Conservation (phyloP, 768 basidiomycete genomes). For the Amyloporia xantha region DNA sequence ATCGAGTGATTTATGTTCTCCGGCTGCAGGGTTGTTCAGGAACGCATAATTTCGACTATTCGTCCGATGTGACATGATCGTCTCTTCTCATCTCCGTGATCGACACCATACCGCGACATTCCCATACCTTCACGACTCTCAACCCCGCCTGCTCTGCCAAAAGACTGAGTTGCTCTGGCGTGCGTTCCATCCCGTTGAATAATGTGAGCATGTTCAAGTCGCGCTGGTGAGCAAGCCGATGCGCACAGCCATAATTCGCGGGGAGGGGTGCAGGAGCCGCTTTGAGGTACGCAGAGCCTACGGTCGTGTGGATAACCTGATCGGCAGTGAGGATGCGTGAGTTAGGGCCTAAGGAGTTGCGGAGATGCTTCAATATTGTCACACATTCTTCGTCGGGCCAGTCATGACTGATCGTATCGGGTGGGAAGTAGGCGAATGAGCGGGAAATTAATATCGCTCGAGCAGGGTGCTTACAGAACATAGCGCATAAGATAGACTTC, state of each 20-base stretch:
- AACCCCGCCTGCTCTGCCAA: constrained; percentile 8
- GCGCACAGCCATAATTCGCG: constrained; percentile 9
- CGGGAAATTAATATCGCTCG: too few relatives aligned
- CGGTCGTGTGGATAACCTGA: constrained; percentile 1
- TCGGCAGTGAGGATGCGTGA: constrained; percentile 10
- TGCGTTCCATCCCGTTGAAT: constrained; percentile 10
- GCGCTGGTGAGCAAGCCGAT: constrained; percentile 2
- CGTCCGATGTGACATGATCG: too few relatives aligned
- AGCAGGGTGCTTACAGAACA: constrained; percentile 5
- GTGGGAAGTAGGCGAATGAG: background rate
- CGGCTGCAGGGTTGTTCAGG: too few relatives aligned
- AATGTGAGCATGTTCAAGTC: constrained; percentile 14
- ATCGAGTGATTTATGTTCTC: too few relatives aligned
- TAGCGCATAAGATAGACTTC: constrained; percentile 11
- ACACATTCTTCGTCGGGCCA: constrained; percentile 10
- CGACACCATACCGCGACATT: constrained; percentile 6
- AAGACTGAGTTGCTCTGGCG: constrained; percentile 3
- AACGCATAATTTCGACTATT: too few relatives aligned
- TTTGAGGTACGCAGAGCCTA: constrained; percentile 1
- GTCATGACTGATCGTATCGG: constrained; percentile 8
- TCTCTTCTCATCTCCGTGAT: constrained; percentile 9
- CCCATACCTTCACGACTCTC: constrained; percentile 9
- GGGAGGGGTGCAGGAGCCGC: constrained; percentile 8
- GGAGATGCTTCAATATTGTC: constrained; percentile 5
- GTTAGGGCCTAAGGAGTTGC: constrained; percentile 1